Base-by-base conservation (phyloP, 2,329 filamentous ascomycete species). In the Apiospora hydei region DNA sequence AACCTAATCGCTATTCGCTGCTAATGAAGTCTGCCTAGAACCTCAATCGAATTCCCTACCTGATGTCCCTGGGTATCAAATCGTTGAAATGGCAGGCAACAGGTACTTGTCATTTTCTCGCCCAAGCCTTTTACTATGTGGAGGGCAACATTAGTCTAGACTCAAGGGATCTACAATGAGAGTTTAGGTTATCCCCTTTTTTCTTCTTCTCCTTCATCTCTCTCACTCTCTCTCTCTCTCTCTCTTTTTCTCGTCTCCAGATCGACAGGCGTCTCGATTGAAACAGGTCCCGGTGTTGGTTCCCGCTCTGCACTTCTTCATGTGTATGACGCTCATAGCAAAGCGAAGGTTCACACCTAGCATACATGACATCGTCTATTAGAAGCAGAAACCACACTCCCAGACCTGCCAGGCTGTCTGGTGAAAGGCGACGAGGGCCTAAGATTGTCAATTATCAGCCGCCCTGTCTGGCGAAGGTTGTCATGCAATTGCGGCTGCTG, bases 401-500 rank as follows among this genome's bases (percentile, higher is more conserved):
- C 51, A 61, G 18, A 61, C 53, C n/a, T 61, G 53, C 21, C 57
- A 38, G 38, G 34, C 21, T 64, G 34, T 30, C 57, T 16, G 57
- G 57, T 64, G 57, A 30, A 34, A 30, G 38, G 57, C 10, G 57
- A 64, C 8, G 18, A 64, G 18, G 8, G n/a, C 14, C n/a, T 64
- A 64, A 64, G 57, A 64, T 64, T 64, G 38, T 61, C 51, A 13
- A 34, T 57, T 26, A 34, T 34, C 26, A 57, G 51, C 51, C 51
- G 51, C 5, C 24, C 24, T 53, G 51, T 34, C 24, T 57, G 51
- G 51, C 51, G 2, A 30, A 30, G 26, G 26, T 57, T 57, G 51
- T 57, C 53, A 61, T 61, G 53, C 53, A 61, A 38, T 38, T 61
- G 53, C 53, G 53, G 53, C 53, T 61, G 53, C 53, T 38, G 30